Percentiles rank a stretch among this genome's conserved stretches.
Evolutionary conservation across 1,284 basidiomycete species (phyloP).

Genomic region (Pseudozyma tsukubaensis): DNA sequence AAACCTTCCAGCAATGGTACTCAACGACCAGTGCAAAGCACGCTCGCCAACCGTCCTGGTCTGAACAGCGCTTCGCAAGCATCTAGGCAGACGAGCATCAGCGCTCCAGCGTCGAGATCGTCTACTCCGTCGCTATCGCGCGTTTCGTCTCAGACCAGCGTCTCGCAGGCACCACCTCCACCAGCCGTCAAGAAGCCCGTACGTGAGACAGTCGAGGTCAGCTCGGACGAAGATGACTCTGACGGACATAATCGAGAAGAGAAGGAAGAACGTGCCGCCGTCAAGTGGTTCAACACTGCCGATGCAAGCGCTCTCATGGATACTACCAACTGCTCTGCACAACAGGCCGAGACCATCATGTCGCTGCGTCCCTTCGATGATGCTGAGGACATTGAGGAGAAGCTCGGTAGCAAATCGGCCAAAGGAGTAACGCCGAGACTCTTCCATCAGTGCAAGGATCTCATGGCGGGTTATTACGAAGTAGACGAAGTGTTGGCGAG

Average conservation of each 20-base stretch:
- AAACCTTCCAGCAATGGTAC: constrained; percentile 21
- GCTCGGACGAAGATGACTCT: constrained; percentile 56
- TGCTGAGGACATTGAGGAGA: constrained; percentile 74
- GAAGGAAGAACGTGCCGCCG: constrained; percentile 56
- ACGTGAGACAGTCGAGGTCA: constrained; percentile 33
- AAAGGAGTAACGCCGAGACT: constrained; percentile 90
- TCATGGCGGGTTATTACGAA: constrained; percentile 86
- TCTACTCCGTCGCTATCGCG: constrained; percentile 28
- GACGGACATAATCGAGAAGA: constrained; percentile 52
- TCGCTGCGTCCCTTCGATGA: constrained; percentile 82
- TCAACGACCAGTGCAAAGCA: constrained; percentile 9
- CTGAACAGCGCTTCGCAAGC: constrained; percentile 13
- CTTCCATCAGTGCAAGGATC: constrained; percentile 88
- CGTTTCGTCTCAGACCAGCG: constrained; percentile 8
- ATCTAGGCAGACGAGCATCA: constrained; percentile 13
- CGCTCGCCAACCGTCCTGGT: constrained; percentile 4
- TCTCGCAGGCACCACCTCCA: constrained; percentile 2
- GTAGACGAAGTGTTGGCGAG: constrained; percentile 89
- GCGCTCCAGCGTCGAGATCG: constrained; percentile 20
- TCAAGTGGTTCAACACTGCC: constrained; percentile 85
- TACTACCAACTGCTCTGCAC: constrained; percentile 84
- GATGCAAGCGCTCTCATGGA: constrained; percentile 82
- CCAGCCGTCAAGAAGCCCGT: constrained; percentile 10
- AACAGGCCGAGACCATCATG: constrained; percentile 85
- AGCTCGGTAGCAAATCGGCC: constrained; percentile 81